Base-by-base conservation (phyloP, 2,329 filamentous ascomycete species). In the Hypoxylon sp. region DNA sequence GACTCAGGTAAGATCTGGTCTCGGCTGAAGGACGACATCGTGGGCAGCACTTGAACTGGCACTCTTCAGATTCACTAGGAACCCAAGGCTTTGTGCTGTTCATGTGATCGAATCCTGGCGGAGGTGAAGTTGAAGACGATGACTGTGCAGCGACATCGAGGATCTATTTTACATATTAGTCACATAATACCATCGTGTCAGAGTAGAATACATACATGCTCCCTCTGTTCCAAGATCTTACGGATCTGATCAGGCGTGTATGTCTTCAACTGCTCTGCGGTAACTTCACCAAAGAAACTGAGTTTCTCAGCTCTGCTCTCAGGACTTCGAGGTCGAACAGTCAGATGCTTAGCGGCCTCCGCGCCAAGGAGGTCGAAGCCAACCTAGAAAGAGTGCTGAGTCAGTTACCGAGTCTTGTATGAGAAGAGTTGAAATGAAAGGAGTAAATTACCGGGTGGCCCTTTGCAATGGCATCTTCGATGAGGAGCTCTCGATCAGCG, bases 41-140 rank as follows among this genome's bases (percentile, higher is more conserved):
- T 2, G 82, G 80, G 66, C 87, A 90, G 45, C 82, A 79, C 65
- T 80, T 86, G 76, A 81, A 84, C 46, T 82, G 80, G 65, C 87
- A 89, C 73, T 87, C 84, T 0, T 80, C 71, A 0, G 73, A 72
- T 19, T 75, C 66, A 38, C 66, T 67, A 17, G 79, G 77, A 5
- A 82, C 70, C 82, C 82, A 85, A 13, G 80, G 78, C 58, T 76
- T 77, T 41, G 71, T 72, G 23, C 73, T 38, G 19, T 49, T n/a
- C 32, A 59, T 25, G 48, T 43, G 43, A 5, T 58, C 46, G 45
- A 74, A 64, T 65, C 65, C 55, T n/a, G 72, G 71, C 1, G 70
- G 69, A 19, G 70, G 43, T 64, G 60, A 19, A 9, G 21, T 45
- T 10, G 34, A 0, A 30, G 46, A 43, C 56, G 51, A 45, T 65